These are phyloP conservation scores for Basipetospora chlamydospora DNA, from an alignment of 2,329 filamentous ascomycete genomes.

Conservation along the genomic window DNA sequence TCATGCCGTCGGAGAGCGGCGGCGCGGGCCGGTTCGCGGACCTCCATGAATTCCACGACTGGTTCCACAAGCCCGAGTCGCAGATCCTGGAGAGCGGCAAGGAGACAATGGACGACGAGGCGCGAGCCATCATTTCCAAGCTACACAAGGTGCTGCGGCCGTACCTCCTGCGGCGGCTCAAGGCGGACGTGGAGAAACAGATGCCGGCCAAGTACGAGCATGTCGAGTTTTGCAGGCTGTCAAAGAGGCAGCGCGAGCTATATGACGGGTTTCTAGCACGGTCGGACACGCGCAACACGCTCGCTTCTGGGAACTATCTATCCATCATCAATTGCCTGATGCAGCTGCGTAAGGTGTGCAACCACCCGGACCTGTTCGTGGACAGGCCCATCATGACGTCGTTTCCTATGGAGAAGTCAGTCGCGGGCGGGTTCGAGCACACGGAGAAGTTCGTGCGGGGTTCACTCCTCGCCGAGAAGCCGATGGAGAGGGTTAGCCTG, in stretches of 20 bases:
- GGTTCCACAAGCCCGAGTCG: slow-evolving; percentile 88
- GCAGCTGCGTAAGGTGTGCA: slow-evolving; percentile 95
- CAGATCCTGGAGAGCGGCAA: slow-evolving; percentile 92
- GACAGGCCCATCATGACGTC: slow-evolving; percentile 94
- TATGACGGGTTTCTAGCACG: slow-evolving; percentile 94
- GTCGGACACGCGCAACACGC: slow-evolving; percentile 73
- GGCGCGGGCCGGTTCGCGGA: slow-evolving; percentile 87
- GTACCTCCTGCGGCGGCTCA: slow-evolving; percentile 78
- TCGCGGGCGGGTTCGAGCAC: slow-evolving; percentile 57
- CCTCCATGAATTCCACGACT: slow-evolving; percentile 88
- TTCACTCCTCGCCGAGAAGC: slow-evolving; percentile 45
- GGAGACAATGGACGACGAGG: slow-evolving; percentile 88
- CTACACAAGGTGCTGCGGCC: slow-evolving; percentile 88
- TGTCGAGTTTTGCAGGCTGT: slow-evolving; percentile 87
- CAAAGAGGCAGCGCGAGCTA: slow-evolving; percentile 84
- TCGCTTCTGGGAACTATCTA: slow-evolving; percentile 87
- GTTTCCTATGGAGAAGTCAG: slow-evolving; percentile 76
- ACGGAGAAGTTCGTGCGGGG: slow-evolving; percentile 57
- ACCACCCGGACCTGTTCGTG: slow-evolving; percentile 93
- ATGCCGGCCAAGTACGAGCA: slow-evolving; percentile 98
- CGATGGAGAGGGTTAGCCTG: slow-evolving; percentile 52
- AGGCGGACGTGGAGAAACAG: slow-evolving; percentile 96
- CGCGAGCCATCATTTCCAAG: slow-evolving; percentile 79
- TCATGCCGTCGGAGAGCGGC: slow-evolving; percentile 82
- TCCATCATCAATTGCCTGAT: slow-evolving; percentile 98